Conservation (phyloP, 306 rosid genomes). For the Senna tora region DNA sequence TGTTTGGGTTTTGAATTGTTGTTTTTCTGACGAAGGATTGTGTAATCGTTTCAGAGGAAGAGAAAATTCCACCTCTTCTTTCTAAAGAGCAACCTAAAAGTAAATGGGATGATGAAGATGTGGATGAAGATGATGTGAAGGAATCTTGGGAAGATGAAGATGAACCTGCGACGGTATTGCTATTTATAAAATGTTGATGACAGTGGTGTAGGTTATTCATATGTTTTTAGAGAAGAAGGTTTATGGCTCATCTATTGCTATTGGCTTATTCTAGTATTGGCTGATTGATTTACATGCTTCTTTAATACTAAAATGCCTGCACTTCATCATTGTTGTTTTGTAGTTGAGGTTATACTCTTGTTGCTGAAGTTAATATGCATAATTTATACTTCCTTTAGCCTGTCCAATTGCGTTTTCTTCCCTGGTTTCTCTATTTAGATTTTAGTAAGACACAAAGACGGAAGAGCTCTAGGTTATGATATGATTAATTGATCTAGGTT, state of each 20-base stretch:
- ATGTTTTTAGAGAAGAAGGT: neutral
- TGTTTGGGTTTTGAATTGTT: conserved; percentile 8
- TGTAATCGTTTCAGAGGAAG: conserved; percentile 61
- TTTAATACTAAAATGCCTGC: neutral
- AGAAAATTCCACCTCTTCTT: conserved; percentile 45
- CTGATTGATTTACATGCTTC: neutral
- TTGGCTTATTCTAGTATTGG: neutral
- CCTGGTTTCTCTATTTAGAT: conserved; percentile 2
- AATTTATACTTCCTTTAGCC: neutral
- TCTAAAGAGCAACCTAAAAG: conserved; percentile 59
- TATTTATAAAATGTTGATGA: neutral
- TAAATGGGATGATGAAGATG: conserved; percentile 95
- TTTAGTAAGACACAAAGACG: neutral
- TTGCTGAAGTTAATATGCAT: neutral
- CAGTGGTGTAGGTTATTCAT: neutral
- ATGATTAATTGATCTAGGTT: neutral
- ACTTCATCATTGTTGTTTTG: neutral
- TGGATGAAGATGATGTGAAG: conserved; percentile 82
- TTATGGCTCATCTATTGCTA: neutral
- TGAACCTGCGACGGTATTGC: conserved; percentile 73
- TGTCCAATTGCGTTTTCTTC: neutral
- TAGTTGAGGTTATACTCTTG: neutral
- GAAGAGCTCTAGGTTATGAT: neutral
- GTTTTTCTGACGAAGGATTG: conserved; percentile 26
- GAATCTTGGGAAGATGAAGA: conserved; percentile 98